phyloP scores from a whole-genome alignment of 2,329 filamentous ascomycete species.

The Torrubiella hemipterigena region DNA sequence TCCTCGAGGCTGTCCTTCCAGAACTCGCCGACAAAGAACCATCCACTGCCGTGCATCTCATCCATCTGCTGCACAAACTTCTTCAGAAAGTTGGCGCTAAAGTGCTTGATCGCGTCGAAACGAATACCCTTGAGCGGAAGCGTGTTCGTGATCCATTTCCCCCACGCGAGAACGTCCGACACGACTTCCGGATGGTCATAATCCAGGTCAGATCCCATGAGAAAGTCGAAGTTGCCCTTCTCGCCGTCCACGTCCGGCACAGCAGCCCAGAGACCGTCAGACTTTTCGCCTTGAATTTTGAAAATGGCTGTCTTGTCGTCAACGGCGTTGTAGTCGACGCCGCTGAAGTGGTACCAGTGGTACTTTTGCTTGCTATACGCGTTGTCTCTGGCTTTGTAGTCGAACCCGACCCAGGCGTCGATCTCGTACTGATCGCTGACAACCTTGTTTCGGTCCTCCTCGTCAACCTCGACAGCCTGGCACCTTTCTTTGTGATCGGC shows the following conservation, averaged over 20 bases:
- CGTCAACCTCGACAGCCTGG: slow-evolving; percentile 51
- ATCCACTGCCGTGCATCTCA: slow-evolving; percentile 23
- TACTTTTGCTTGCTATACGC: slow-evolving; percentile 54
- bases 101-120: slow-evolving; percentile 64
- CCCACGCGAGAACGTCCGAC: slow-evolving; percentile 54
- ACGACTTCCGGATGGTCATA: slow-evolving; percentile 51
- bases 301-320: slow-evolving; percentile 53
- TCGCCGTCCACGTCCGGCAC: slow-evolving; percentile 45
- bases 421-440: slow-evolving; percentile 50
- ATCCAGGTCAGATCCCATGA: slow-evolving; percentile 64
- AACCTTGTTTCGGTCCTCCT: slow-evolving; percentile 44
- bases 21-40: slow-evolving; percentile 26
- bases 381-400: slow-evolving; percentile 51
- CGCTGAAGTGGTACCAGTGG: slow-evolving; percentile 58
- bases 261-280: slow-evolving; percentile 53
- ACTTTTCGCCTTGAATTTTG: slow-evolving; percentile 47
- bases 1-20: slow-evolving; percentile 24
- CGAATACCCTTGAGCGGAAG: slow-evolving; percentile 53
- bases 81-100: slow-evolving; percentile 52
- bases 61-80: slow-evolving; percentile 50
- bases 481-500: slow-evolving; percentile 55
- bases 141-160: slow-evolving; percentile 51
- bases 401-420: slow-evolving; percentile 57
- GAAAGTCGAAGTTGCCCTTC: slow-evolving; percentile 57
- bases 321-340: slow-evolving; percentile 53